Percentiles rank a stretch among this genome's conserved stretches.
Evolutionary conservation across 164 flowering plant genomes (phyloP).

Genomic region (Vitis amurensis): DNA sequence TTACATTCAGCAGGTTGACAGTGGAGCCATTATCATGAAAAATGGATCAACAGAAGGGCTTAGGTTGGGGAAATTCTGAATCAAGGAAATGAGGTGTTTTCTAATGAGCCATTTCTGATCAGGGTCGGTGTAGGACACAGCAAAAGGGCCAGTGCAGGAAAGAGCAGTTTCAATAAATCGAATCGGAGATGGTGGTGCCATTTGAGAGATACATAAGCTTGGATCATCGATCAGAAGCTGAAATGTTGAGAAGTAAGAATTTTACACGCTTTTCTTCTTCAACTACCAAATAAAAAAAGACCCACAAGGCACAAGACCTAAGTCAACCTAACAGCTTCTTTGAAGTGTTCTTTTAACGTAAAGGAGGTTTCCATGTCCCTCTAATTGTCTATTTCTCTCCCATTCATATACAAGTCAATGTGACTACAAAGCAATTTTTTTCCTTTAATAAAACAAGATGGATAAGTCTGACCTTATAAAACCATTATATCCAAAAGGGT

Average conservation of each 20-base stretch:
- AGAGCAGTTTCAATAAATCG: slow-evolving; percentile 39
- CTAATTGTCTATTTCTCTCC: no score
- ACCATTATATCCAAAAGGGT: no score
- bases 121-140: slow-evolving; percentile 47
- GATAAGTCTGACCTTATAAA: no score
- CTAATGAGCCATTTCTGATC: slow-evolving; percentile 51
- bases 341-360: no score
- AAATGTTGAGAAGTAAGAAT: not conserved
- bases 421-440: no score
- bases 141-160: slow-evolving; percentile 22
- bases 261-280: not conserved
- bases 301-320: not conserved
- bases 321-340: not conserved
- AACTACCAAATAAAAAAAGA: not conserved
- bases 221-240: no score
- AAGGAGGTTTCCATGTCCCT: no score
- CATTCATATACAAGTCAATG: no score
- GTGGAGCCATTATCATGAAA: slow-evolving; percentile 51
- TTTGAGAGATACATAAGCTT: not conserved
- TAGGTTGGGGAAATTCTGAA: slow-evolving; percentile 44
- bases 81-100: slow-evolving; percentile 41
- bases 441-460: no score
- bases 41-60: slow-evolving; percentile 32
- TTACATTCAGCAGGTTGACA: slow-evolving; percentile 39
- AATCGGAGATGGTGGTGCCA: slow-evolving; percentile 29